Percentiles rank a stretch among this genome's conserved stretches.
These are phyloP conservation scores for Didymella exigua DNA, from an alignment of 2,329 filamentous ascomycete genomes.

Conservation along the genomic window DNA sequence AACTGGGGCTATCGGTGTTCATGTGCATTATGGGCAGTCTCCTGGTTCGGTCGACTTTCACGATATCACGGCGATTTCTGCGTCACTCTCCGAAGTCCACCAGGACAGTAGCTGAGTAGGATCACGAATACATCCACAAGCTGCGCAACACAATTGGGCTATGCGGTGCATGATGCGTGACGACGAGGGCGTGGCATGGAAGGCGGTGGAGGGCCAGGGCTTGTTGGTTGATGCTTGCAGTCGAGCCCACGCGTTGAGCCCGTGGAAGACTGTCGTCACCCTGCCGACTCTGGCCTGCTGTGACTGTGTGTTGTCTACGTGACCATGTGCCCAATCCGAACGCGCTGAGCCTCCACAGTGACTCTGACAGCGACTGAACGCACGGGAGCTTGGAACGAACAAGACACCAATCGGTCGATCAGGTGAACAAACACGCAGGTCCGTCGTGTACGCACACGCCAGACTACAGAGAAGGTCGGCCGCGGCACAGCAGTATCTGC, in stretches of 20 bases:
- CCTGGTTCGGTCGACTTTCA: slow-evolving; percentile 47
- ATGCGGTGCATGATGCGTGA: slow-evolving; percentile 12
- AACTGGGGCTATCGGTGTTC: slow-evolving; percentile 50
- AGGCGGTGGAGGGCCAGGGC: neutral
- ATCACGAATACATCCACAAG: slow-evolving; percentile 43
- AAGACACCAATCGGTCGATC: too few species aligned
- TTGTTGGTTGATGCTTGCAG: neutral
- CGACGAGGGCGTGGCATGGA: neutral
- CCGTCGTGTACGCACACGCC: neutral
- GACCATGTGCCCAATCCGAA: neutral
- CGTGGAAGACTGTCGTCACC: neutral
- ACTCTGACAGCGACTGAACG: too few species aligned
- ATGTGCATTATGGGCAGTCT: slow-evolving; percentile 51
- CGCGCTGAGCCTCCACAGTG: too few species aligned
- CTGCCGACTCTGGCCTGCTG: neutral
- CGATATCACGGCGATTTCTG: slow-evolving; percentile 47
- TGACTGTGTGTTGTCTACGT: neutral
- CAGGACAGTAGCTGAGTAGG: slow-evolving; percentile 45
- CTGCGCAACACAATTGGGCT: slow-evolving; percentile 22
- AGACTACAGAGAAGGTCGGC: neutral
- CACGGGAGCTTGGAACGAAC: too few species aligned
- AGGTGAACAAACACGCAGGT: neutral
- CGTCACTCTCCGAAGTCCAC: slow-evolving; percentile 39
- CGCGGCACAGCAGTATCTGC: neutral
- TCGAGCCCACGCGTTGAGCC: neutral